Evolutionary conservation across 1,284 basidiomycete species (phyloP).

Genomic region (Veloboletus limbatus): DNA sequence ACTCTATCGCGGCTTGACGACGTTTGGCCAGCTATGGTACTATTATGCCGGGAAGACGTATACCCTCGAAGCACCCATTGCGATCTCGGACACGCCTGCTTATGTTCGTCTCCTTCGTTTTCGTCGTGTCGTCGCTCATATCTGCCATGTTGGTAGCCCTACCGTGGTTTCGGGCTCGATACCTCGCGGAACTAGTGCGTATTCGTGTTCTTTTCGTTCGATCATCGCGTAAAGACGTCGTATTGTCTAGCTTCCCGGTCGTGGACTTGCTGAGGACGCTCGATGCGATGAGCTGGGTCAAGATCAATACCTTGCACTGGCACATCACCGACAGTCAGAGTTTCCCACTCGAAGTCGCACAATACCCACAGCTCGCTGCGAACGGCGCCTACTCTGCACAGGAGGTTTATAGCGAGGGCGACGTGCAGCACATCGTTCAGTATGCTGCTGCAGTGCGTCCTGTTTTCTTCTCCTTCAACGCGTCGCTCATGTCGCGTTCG

Average conservation of each 20-base stretch:
- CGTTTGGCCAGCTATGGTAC: conserved; percentile 81
- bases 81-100: conserved; percentile 61
- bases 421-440: conserved; percentile 54
- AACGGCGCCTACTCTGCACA: conserved; percentile 61
- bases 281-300: conserved; percentile 85
- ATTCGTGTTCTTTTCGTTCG: neutral
- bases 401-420: conserved; percentile 53
- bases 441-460: conserved; percentile 60
- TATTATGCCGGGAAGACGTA: conserved; percentile 49
- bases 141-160: conserved; percentile 41
- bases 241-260: conserved; percentile 55
- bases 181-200: conserved; percentile 64
- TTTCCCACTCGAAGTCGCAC: conserved; percentile 62
- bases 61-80: conserved; percentile 55
- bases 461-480: neutral
- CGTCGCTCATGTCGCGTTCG: neutral
- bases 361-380: conserved; percentile 53
- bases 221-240: neutral
- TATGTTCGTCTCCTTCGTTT: conserved; percentile 53
- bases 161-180: conserved; percentile 81
- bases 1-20: conserved; percentile 77
- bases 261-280: conserved; percentile 69
- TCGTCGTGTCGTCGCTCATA: neutral
- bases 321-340: conserved; percentile 68
- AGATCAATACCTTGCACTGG: conserved; percentile 72